Conservation (phyloP, 352 stramenopile species). For the Plasmopara viticola region DNA sequence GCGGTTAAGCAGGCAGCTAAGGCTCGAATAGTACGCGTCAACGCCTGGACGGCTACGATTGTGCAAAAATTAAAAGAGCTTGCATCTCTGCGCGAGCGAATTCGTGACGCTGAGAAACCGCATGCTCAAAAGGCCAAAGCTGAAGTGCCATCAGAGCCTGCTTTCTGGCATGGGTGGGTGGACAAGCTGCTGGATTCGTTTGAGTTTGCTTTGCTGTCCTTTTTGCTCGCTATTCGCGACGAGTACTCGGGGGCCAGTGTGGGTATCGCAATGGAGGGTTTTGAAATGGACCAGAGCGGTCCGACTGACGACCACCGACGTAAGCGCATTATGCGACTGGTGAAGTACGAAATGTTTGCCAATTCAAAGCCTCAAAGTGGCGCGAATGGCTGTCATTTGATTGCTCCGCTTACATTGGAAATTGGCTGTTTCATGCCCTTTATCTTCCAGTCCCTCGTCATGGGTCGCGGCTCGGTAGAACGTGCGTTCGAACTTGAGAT, state of each 20-base stretch:
- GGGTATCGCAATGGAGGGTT: conserved; percentile 51
- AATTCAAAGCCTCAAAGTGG: conserved; percentile 36
- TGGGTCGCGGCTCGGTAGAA: conserved; percentile 30
- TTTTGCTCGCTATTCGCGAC: conserved; percentile 55
- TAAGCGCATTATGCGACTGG: conserved; percentile 44
- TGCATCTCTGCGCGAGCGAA: conserved; percentile 22
- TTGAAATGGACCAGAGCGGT: conserved; percentile 44
- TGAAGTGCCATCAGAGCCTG: conserved; percentile 20
- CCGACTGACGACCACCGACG: conserved; percentile 23
- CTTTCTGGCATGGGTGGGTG: conserved; percentile 51
- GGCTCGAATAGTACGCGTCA: conserved; percentile 38
- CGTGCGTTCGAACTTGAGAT: conserved; percentile 52
- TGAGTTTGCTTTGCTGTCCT: conserved; percentile 36
- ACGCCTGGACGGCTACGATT: conserved; percentile 52
- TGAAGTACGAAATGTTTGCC: conserved; percentile 65
- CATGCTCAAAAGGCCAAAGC: conserved; percentile 10
- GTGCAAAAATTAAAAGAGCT: conserved; percentile 65
- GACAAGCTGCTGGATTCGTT: conserved; percentile 74
- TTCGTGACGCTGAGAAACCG: conserved; percentile 27
- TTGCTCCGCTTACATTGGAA: conserved; percentile 47
- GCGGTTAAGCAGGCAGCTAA: conserved; percentile 49
- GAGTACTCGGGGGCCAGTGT: conserved; percentile 48
- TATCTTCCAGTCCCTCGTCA: conserved; percentile 58
- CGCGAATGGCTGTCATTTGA: conserved; percentile 37
- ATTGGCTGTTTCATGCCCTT: conserved; percentile 57